Base-by-base conservation (phyloP, 495 filamentous ascomycete species). In the Ramalina intermedia region DNA sequence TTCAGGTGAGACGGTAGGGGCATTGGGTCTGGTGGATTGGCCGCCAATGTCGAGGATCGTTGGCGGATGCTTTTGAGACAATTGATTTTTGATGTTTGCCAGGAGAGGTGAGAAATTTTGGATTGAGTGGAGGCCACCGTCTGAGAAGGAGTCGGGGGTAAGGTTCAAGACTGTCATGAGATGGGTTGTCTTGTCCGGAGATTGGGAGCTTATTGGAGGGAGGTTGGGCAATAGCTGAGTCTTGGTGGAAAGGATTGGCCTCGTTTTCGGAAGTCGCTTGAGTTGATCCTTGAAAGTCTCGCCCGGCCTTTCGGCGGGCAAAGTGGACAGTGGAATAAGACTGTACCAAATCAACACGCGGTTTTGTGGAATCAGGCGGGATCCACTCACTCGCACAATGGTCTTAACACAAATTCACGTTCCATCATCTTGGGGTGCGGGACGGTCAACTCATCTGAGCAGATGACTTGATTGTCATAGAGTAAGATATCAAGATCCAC, bases 141-240 rank as follows among this genome's bases (percentile, higher is more conserved):
- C 88, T 12, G 89, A 96, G 70, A 96, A 96, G 37, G 91, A 96
- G 69, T 98, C 91, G 9, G 90, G 91, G 1, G 90, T 96, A 49
- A 94, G 69, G 67, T 98, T 98, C 45, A 96, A 72, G 55, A 98
- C 93, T 27, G 85, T 83, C 91, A 98, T 96, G 37, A 96, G 65
- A 47, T 79, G 76, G 2, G 89, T 96, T 40, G 67, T 68, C 39
- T 85, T 81, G 45, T 64, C 68, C 0, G 79, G 68, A 51, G 78
- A 70, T 29, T 81, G 75, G 20, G 83, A 71, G 37, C 76, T 73
- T 6, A 94, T 66, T 1, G 80, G 71, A 12, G 74, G 68, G 36
- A 80, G 70, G 40, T 60, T 56, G 7, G 69, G 53, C 2, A 77
- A 77, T 47, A 94, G 72, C 14, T 81, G 81, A 1, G 85, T 87